phyloP scores from a whole-genome alignment of 371 early-diverging fungal genomes.

The Racocetra persica region DNA sequence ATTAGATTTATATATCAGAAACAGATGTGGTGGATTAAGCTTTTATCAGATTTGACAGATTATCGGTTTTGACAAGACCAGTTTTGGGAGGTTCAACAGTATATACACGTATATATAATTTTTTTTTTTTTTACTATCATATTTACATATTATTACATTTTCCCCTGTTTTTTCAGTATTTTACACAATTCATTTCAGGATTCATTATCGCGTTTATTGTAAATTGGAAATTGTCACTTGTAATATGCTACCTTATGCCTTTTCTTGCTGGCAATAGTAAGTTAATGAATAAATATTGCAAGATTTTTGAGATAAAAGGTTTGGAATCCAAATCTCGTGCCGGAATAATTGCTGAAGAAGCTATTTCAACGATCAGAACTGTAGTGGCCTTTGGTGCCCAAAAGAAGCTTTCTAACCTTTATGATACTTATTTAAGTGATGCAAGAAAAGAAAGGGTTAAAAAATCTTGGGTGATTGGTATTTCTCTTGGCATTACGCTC shows the following conservation, averaged over 20 bases:
- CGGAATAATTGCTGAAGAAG: constrained; percentile 82
- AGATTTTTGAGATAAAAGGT: constrained; percentile 53
- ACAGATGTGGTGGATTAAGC: too few relatives aligned
- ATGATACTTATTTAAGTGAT: constrained; percentile 59
- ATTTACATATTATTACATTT: too few relatives aligned
- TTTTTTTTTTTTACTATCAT: too few relatives aligned
- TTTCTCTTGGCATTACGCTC: constrained; percentile 67
- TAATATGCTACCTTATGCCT: constrained; percentile 58
- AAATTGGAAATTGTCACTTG: constrained; percentile 88
- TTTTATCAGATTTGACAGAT: too few relatives aligned
- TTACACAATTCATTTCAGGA: constrained; percentile 85
- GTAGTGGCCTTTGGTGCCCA: constrained; percentile 88
- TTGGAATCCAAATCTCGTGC: constrained; percentile 73
- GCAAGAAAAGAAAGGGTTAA: constrained; percentile 66
- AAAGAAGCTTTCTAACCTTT: constrained; percentile 70
- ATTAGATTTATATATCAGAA: too few relatives aligned
- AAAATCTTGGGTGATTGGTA: constrained; percentile 60
- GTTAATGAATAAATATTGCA: constrained; percentile 75
- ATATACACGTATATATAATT: too few relatives aligned
- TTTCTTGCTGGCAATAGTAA: constrained; percentile 52
- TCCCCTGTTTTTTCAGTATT: constrained; percentile 45
- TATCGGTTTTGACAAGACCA: too few relatives aligned
- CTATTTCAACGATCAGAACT: constrained; percentile 85
- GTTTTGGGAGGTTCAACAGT: too few relatives aligned
- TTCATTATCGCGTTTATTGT: constrained; percentile 86